Percentiles rank a stretch among this genome's conserved stretches.
Conservation (phyloP, 768 basidiomycete genomes). For the Dentipellis sp. region DNA sequence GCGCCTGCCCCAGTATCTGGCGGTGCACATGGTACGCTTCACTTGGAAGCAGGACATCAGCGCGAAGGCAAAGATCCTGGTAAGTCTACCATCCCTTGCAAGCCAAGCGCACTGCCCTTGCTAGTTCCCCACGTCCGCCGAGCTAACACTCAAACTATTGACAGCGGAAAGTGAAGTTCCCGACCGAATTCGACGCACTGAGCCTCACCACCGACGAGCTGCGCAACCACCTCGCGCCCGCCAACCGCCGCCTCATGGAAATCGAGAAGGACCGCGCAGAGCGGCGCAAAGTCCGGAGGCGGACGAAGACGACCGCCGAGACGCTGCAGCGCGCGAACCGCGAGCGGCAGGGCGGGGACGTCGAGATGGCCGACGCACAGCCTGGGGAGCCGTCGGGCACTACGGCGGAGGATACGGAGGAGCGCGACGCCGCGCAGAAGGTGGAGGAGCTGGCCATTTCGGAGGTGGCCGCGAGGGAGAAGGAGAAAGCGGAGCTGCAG, state of each 20-base stretch:
- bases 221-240: slow-evolving; percentile 58
- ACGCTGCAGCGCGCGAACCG: slow-evolving; percentile 1
- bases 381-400: slow-evolving; percentile 13
- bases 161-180: slow-evolving; percentile 88
- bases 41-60: slow-evolving; percentile 86
- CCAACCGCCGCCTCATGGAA: slow-evolving; percentile 64
- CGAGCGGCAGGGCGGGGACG: slow-evolving; percentile 25
- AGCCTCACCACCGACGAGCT: slow-evolving; percentile 80
- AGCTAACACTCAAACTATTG: background rate
- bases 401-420: background rate
- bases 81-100: slow-evolving; percentile 17
- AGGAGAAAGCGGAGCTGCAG: slow-evolving; percentile 59
- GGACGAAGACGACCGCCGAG: slow-evolving; percentile 42
- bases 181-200: slow-evolving; percentile 76
- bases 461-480: slow-evolving; percentile 52
- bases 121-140: background rate
- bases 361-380: slow-evolving; percentile 37
- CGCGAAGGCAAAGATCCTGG: slow-evolving; percentile 98
- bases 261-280: slow-evolving; percentile 80
- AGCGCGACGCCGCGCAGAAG: slow-evolving; percentile 20
- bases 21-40: slow-evolving; percentile 94
- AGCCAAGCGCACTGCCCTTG: background rate
- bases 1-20: slow-evolving; percentile 76
- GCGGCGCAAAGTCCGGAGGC: slow-evolving; percentile 71
- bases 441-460: slow-evolving; percentile 45